A percentile compares a stretch with the other conserved stretches of the same genome.
These are phyloP conservation scores for Sophora flavescens DNA, from an alignment of 306 rosid species.

Conservation along the genomic window DNA sequence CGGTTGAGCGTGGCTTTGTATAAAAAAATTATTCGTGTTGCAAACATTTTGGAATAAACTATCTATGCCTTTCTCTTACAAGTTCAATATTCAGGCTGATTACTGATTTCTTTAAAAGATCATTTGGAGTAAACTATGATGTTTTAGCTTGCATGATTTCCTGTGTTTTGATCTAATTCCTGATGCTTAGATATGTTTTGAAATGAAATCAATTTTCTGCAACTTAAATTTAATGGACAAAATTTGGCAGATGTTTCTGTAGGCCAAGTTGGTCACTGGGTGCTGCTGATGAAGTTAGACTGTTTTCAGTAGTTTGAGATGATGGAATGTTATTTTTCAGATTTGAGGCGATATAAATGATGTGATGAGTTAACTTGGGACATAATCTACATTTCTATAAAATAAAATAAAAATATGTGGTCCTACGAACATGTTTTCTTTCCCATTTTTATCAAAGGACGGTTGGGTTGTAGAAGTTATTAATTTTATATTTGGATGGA, in stretches of 20 bases:
- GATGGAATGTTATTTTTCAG: conserved; percentile 30
- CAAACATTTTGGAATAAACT: conserved; percentile 11
- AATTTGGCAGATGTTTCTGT: not conserved
- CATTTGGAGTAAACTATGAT: conserved; percentile 10
- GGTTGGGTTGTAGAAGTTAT: conserved; percentile 6
- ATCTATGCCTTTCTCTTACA: not conserved
- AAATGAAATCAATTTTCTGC: conserved; percentile 4
- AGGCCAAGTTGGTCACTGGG: conserved; percentile 8
- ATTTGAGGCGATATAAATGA: conserved; percentile 32
- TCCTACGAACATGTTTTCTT: conserved; percentile 5
- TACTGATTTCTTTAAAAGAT: conserved; percentile 26
- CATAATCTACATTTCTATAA: not conserved
- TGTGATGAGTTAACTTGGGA: conserved; percentile 1
- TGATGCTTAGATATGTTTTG: not conserved
- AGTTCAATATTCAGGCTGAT: conserved; percentile 17
- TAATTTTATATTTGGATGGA: conserved; percentile 15
- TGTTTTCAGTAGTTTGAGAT: conserved; percentile 18
- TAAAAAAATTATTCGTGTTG: not conserved
- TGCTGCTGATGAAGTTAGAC: conserved; percentile 29
- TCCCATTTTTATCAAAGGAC: conserved; percentile 9
- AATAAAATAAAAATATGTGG: not conserved
- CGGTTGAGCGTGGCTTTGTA: conserved; percentile 23
- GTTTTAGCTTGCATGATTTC: conserved; percentile 25
- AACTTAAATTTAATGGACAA: conserved; percentile 6
- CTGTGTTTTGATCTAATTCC: conserved; percentile 18